Evolutionary conservation across 208 protist species (phyloP).

Genomic region (Endotrypanum monterogeii): DNA sequence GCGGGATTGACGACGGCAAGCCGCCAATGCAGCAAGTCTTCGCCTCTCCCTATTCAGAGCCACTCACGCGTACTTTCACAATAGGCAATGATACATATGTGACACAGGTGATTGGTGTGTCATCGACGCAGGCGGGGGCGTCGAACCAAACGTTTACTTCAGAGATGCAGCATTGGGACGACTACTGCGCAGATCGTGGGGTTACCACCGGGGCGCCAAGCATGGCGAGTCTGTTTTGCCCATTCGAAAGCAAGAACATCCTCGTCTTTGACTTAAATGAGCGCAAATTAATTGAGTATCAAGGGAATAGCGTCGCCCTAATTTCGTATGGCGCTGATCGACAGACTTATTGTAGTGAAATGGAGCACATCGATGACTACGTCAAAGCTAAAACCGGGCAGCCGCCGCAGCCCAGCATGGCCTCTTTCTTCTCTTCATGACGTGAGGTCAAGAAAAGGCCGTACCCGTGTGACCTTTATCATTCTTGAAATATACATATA

Average conservation of each 20-base stretch:
- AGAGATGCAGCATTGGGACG: constrained; percentile 85
- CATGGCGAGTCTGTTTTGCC: constrained; percentile 34
- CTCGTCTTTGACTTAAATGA: constrained; percentile 25
- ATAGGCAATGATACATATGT: constrained; percentile 15
- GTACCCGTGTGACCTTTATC: background rate
- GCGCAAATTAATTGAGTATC: constrained; percentile 19
- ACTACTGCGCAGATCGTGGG: constrained; percentile 38
- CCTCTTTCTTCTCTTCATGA: constrained; percentile 18
- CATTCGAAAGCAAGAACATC: constrained; percentile 19
- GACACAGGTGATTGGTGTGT: constrained; percentile 18
- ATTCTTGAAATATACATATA: too few relatives aligned
- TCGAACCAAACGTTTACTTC: constrained; percentile 42
- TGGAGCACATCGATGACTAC: constrained; percentile 59
- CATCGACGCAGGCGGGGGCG: constrained; percentile 19
- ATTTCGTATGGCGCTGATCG: constrained; percentile 7
- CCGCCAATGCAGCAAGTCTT: constrained; percentile 51
- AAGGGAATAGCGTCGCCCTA: constrained; percentile 30
- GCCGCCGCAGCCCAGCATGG: constrained; percentile 25
- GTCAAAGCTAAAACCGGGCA: constrained; percentile 21
- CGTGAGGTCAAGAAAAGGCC: background rate
- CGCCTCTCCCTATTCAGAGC: constrained; percentile 1
- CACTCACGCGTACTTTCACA: constrained; percentile 8
- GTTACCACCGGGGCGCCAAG: constrained; percentile 23
- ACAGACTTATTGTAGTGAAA: constrained; percentile 54
- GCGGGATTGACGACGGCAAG: constrained; percentile 52